These are phyloP conservation scores for Syzygium grande DNA, from an alignment of 345 rosid species.

Conservation along the genomic window DNA sequence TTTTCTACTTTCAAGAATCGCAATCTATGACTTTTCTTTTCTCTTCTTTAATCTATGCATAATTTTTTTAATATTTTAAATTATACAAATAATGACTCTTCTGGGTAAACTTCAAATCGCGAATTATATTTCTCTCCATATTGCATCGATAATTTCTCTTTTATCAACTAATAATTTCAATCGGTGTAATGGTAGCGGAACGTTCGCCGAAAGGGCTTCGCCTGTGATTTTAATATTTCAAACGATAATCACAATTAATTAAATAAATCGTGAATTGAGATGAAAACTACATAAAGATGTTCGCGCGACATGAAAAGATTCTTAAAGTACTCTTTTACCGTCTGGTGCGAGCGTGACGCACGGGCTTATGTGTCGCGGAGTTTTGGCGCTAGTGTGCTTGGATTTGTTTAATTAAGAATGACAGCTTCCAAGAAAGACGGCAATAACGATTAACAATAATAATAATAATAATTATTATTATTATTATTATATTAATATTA, in stretches of 20 bases:
- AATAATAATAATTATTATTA: too few species aligned
- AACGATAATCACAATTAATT: background rate
- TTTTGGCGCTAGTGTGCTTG: background rate
- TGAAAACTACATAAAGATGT: background rate
- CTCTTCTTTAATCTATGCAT: too few species aligned
- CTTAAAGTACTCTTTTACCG: background rate
- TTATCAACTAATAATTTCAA: background rate
- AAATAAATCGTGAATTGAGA: background rate
- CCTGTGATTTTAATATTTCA: background rate
- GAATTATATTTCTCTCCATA: background rate
- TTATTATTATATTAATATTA: too few species aligned
- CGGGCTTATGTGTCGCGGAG: background rate
- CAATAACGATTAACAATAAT: background rate
- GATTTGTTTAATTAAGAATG: background rate
- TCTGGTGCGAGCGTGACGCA: background rate
- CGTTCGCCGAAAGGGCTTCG: background rate
- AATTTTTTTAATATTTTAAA: too few species aligned
- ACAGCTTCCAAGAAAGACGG: background rate
- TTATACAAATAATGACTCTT: too few species aligned
- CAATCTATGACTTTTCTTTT: too few species aligned
- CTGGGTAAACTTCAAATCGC: too few species aligned
- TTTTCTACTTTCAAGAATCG: background rate
- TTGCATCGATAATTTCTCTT: background rate
- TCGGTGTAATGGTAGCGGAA: background rate
- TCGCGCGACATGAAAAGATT: background rate